Base-by-base conservation (phyloP, 2,329 filamentous ascomycete genomes). In the Epichloe sp. region DNA sequence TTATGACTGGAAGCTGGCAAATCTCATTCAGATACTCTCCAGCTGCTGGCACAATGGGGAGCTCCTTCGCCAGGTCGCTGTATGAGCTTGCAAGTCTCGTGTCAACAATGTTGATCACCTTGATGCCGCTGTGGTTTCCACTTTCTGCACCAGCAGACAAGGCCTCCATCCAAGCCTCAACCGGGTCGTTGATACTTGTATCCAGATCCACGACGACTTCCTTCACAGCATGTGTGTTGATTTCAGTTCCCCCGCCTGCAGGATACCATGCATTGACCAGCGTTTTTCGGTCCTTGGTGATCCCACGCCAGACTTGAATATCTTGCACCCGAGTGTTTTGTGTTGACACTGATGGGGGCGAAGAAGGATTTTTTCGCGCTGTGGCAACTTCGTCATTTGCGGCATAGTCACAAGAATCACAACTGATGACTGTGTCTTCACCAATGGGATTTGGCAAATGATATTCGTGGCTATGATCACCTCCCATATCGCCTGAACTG, bases 401-500 rank as follows among this genome's bases (percentile, higher is more conserved):
- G 1, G 85, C 78, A 62, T 90, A 88, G 36, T 77, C 74, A 63
- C 93, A 98, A 11, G 66, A 69, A 21, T 70, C 70, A 65, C 93
- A 98, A 55, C 74, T 83, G 55, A 94, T 79, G 38, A 98, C 76
- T 1, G 80, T 83, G 61, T 98, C 93, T 64, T 97, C 93, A 7
- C 93, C 93, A 47, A 85, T 82, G 0, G 77, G 63, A 34, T 83
- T 88, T 1, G 85, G 77, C 48, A 95, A 83, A 63, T 96, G 93
- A 63, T 94, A 98, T 62, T 98, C 93, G 64, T 98, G 93, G 65
- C 90, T 97, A 38, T 95, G 69, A 57, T 83, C 85, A 12, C 93
- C 93, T 35, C 93, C 93, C 79, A 98, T 98, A 57, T 88, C 87
- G n/a, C 93, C 93, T 1, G 91, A 96, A 64, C 90, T 90, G 6